Evolutionary conservation across 2,329 filamentous ascomycete genomes (phyloP).

Genomic region (Helotiales sp.): DNA sequence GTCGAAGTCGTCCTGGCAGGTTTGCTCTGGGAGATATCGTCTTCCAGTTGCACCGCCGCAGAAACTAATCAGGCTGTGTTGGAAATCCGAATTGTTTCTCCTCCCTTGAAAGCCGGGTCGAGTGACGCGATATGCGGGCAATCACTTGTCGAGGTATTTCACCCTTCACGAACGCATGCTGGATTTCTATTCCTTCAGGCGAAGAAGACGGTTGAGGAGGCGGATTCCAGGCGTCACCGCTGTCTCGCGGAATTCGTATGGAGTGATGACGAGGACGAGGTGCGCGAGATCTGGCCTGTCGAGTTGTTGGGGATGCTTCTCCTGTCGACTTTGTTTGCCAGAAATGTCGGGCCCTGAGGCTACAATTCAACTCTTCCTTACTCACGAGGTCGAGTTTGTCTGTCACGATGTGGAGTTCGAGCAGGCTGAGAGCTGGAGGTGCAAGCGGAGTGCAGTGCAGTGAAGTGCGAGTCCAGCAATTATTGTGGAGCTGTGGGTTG

Average conservation of each 20-base stretch:
- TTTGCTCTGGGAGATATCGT: neutral
- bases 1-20: constrained; percentile 8
- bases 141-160: constrained; percentile 16
- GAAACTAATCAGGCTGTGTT: neutral
- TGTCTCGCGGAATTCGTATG: neutral
- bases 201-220: neutral
- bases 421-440: neutral
- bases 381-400: constrained; percentile 10
- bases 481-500: neutral
- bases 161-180: constrained; percentile 19
- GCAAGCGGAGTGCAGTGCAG: neutral
- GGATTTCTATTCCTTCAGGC: neutral
- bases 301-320: neutral
- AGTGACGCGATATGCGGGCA: constrained; percentile 12
- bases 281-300: constrained; percentile 18
- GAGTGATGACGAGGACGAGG: neutral
- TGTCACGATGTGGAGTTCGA: constrained; percentile 11
- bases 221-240: constrained; percentile 21
- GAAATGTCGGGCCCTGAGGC: constrained; percentile 18
- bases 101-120: neutral
- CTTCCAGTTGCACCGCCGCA: neutral
- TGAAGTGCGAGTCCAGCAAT: neutral
- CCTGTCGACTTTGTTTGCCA: constrained; percentile 8
- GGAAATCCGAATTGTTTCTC: neutral
- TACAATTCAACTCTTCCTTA: constrained; percentile 16